Evolutionary conservation across 495 filamentous ascomycete genomes (phyloP).

Genomic region (Sabuloglossum arenarium): DNA sequence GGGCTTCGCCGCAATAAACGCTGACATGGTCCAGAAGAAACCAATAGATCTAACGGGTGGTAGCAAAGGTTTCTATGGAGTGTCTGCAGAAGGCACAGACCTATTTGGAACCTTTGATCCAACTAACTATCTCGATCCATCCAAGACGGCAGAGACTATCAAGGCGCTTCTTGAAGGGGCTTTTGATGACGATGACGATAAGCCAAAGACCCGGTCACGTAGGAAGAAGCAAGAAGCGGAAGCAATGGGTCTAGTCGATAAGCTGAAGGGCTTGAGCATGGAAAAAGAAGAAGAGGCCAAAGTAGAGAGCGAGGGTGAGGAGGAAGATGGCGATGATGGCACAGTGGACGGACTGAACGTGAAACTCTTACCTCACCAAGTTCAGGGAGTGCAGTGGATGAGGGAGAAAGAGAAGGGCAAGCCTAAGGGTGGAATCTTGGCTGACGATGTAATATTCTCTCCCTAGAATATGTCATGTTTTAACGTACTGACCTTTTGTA

Average conservation of each 20-base stretch:
- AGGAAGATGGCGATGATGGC: conserved; percentile 43
- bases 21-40: neutral
- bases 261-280: conserved; percentile 38
- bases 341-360: conserved; percentile 70
- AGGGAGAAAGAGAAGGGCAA: conserved; percentile 65
- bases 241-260: conserved; percentile 33
- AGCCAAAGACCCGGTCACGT: conserved; percentile 28
- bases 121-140: conserved; percentile 50
- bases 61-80: conserved; percentile 13
- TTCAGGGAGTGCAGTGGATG: conserved; percentile 89
- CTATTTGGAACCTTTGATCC: conserved; percentile 28
- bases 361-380: conserved; percentile 74
- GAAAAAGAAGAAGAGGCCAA: conserved; percentile 16
- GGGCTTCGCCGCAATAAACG: neutral
- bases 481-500: conserved; percentile 3
- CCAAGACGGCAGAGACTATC: conserved; percentile 62
- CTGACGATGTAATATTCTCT: conserved; percentile 37
- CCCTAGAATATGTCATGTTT: neutral
- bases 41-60: conserved; percentile 2
- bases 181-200: conserved; percentile 63
- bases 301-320: conserved; percentile 34
- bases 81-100: conserved; percentile 12
- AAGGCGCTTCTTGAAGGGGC: conserved; percentile 75
- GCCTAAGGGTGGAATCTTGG: conserved; percentile 58
- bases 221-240: conserved; percentile 11